Evolutionary conservation across 1,284 basidiomycete genomes (phyloP), one percentile per base, ranked within the genome.

Genomic region (Phlebopus sp.): DNA sequence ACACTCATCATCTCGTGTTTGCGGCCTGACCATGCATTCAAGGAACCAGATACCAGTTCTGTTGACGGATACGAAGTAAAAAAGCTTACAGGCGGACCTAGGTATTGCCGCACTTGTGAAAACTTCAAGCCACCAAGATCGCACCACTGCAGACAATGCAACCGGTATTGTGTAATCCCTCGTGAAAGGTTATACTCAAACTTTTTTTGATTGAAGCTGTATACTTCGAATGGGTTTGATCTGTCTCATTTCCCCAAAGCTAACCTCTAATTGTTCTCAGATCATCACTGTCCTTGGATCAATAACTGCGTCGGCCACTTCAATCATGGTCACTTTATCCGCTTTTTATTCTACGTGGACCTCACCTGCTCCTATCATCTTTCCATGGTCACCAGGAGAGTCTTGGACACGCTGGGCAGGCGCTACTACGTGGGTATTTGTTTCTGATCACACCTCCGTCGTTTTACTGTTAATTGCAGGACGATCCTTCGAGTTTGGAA

Each of bases 281-380:
- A 92, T 70, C 93, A 97, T 59, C 93, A 96, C 59, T 96, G 93
- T 64, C 89, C 89, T 18, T 92, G 89, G 90, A 84, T 90, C 47
- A 90, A 91, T 62, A 92, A 91, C 64, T 92, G 92, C 62, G 86
- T 97, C 54, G 94, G 93, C 0, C 86, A 92, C 67, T 81, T 77
- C 69, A 97, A 96, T 67, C 86, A 95, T 54, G 87, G 86, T 1
- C 82, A 95, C 69, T 98, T 98, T 64, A 73, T 97, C 47, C 87
- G 94, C 17, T 97, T 97, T 70, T 79, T 97, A 2, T 86, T 94
- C 67, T 94, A 79, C 58, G 94, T 99, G 47, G 90, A 96, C 62
- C 36, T 94, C n/a, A 83, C 91, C 6, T 92, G 90, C 63, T 71
- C 79, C 2, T 95, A 92, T 60, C 92, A 97, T 61, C 62, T 92